A percentile compares a stretch with the other conserved stretches of the same genome.
Conservation (phyloP, 163 green algal species). For the Coccomyxa subellipsoidea region DNA sequence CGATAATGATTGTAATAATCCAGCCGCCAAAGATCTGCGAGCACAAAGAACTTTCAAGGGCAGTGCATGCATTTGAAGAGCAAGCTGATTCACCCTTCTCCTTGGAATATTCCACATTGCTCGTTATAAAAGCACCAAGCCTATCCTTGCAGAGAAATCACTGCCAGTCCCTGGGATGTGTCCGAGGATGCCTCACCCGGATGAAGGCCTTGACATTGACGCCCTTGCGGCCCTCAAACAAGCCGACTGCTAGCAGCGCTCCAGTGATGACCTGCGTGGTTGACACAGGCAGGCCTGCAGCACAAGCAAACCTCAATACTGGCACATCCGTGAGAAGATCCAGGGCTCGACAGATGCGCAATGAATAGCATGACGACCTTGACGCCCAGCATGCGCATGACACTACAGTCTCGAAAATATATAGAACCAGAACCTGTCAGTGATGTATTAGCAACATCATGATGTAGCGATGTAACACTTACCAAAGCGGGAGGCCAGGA, state of each 20-base stretch:
- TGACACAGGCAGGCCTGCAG: slow-evolving; percentile 47
- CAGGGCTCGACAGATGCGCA: no score
- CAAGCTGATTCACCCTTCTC: background rate
- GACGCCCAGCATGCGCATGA: no score
- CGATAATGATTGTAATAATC: slow-evolving; percentile 42
- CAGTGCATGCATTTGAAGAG: background rate
- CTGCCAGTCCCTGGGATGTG: background rate
- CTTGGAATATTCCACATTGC: no score
- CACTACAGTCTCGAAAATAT: no score
- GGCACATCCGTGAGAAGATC: no score
- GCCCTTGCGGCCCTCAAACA: slow-evolving; percentile 33
- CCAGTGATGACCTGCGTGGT: slow-evolving; percentile 50
- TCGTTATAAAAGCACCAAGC: no score
- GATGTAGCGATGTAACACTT: slow-evolving; percentile 18
- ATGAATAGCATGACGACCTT: no score
- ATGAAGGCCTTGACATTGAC: slow-evolving; percentile 31
- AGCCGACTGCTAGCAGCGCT: slow-evolving; percentile 36
- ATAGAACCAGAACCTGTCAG: no score
- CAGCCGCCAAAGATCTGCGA: slow-evolving; percentile 32
- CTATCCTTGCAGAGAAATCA: background rate
- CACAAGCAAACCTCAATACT: background rate
- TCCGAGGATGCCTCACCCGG: background rate
- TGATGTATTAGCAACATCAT: no score
- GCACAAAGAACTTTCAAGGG: background rate
- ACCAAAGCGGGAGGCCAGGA: slow-evolving; percentile 42